phyloP scores from a whole-genome alignment of 257 asterid species.

The Scutellaria minor region DNA sequence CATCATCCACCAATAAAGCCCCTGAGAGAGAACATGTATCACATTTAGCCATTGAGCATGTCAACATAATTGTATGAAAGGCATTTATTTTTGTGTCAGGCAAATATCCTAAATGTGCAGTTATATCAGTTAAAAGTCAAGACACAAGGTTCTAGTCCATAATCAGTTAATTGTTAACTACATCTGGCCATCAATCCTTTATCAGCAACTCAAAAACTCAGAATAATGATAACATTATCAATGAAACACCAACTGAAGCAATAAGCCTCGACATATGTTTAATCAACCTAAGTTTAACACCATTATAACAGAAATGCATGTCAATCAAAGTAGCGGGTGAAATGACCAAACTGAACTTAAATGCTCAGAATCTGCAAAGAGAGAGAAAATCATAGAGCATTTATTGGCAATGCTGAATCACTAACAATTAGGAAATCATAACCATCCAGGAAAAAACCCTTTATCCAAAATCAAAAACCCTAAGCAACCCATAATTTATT shows the following conservation, averaged over 20 bases:
- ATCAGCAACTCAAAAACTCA: slow-evolving; percentile 10
- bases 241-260: slow-evolving; percentile 8
- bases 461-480: slow-evolving; percentile 20
- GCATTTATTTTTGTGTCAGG: background rate
- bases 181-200: background rate
- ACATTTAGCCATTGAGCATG: slow-evolving; percentile 14
- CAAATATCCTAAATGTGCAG: background rate
- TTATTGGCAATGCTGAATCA: background rate
- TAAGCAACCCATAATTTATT: background rate
- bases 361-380: background rate
- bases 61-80: background rate
- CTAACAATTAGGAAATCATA: background rate
- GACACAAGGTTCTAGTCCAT: slow-evolving; percentile 22
- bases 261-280: slow-evolving; percentile 14
- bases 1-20: background rate
- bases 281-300: slow-evolving; percentile 22
- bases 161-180: slow-evolving; percentile 29
- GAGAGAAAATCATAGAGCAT: slow-evolving; percentile 7
- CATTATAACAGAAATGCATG: slow-evolving; percentile 1
- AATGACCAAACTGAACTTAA: slow-evolving; percentile 5
- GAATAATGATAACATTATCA: slow-evolving; percentile 8
- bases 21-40: background rate
- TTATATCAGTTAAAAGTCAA: slow-evolving; percentile 15
- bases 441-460: slow-evolving; percentile 16
- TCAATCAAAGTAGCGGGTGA: background rate